A percentile compares a stretch with the other conserved stretches of the same genome.
These are phyloP conservation scores for Buxus sempervirens DNA, from an alignment of 164 flowering plant genomes.

Conservation along the genomic window DNA sequence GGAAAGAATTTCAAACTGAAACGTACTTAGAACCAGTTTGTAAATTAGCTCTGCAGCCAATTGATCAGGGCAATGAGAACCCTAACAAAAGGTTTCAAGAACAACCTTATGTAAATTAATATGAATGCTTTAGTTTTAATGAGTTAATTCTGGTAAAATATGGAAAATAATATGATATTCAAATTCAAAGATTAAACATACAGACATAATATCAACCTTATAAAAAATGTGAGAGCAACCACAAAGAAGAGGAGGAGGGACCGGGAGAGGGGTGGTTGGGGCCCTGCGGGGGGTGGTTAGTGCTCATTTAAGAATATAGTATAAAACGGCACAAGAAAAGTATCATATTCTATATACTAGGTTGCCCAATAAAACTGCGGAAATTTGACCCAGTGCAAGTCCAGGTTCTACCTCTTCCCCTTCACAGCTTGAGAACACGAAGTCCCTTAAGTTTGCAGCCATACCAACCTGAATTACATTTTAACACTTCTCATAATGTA, in stretches of 20 bases:
- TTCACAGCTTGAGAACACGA: slow-evolving; percentile 53
- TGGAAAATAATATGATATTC: neutral
- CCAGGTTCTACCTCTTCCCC: slow-evolving; percentile 61
- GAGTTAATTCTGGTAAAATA: neutral
- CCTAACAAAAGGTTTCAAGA: neutral
- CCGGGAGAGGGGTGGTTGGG: no score
- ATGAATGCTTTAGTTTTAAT: neutral
- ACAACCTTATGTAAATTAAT: neutral
- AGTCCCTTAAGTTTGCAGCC: slow-evolving; percentile 91
- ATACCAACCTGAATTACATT: slow-evolving; percentile 57
- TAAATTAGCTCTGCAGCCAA: no score
- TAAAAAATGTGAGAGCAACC: neutral
- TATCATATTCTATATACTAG: neutral
- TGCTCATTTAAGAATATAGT: neutral
- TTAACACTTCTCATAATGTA: neutral
- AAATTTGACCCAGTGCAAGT: neutral
- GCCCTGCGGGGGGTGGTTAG: no score
- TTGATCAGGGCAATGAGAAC: no score
- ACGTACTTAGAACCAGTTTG: no score
- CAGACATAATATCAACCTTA: neutral
- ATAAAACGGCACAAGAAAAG: neutral
- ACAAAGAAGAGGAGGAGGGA: no score
- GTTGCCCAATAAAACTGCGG: neutral
- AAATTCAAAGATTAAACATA: no score
- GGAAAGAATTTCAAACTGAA: no score